Percentiles rank a stretch among this genome's conserved stretches.
These are phyloP conservation scores for Triticum urartu DNA, from an alignment of 176 grass and related monocot genomes.

Conservation along the genomic window DNA sequence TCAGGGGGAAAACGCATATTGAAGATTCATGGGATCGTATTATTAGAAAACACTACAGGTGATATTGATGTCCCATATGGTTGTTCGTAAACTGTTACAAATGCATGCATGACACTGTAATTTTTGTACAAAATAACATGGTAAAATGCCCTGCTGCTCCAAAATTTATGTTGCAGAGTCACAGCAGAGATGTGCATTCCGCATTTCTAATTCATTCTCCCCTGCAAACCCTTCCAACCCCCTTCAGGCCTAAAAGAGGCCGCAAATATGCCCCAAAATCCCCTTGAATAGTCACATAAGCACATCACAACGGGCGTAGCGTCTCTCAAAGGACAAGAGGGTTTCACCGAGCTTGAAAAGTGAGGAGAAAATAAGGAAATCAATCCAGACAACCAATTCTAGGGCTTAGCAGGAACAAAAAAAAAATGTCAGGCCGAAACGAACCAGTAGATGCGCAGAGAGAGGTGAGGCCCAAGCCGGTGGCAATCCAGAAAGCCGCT, in stretches of 20 bases:
- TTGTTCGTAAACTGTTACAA: neutral
- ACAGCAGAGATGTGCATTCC: neutral
- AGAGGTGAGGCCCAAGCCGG: neutral
- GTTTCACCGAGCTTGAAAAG: neutral
- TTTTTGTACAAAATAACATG: neutral
- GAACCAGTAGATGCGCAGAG: neutral
- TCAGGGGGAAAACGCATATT: neutral
- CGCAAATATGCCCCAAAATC: neutral
- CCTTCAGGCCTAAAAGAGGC: neutral
- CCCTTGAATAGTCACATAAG: neutral
- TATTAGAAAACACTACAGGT: neutral
- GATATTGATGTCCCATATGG: neutral
- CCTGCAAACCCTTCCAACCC: neutral
- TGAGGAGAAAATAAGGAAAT: neutral
- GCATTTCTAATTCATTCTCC: neutral
- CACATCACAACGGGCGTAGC: neutral
- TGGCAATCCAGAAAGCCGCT: neutral
- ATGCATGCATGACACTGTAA: neutral
- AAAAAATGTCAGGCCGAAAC: neutral
- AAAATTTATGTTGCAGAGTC: neutral
- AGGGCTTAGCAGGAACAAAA: conserved; percentile 13
- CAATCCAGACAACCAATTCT: neutral
- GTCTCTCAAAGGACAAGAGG: neutral
- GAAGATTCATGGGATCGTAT: neutral
- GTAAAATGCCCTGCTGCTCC: neutral